phyloP scores from a whole-genome alignment of 2,329 filamentous ascomycete genomes.

The Epichloe coenophiala region DNA sequence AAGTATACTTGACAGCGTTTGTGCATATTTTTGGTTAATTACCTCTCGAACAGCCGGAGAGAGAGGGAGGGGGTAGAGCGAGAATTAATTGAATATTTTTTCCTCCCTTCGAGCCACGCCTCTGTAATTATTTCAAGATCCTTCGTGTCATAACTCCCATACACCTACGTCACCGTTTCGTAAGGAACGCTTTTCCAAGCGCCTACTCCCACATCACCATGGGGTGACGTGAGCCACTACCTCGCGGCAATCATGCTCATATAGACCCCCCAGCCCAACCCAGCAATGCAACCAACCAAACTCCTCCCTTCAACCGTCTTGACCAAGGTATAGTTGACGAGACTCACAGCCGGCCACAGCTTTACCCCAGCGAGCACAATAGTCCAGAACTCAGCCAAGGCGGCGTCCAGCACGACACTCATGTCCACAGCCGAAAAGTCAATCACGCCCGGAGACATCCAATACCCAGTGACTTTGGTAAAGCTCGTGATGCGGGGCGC shows the following conservation, averaged over 20 bases:
- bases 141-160: too few relatives aligned
- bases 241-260: constrained; percentile 46
- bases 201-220: neutral
- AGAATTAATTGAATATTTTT: neutral
- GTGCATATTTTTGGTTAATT: neutral
- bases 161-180: neutral
- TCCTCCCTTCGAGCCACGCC: neutral
- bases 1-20: neutral
- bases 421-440: constrained; percentile 33
- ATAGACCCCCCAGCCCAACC: constrained; percentile 64
- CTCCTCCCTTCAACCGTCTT: constrained; percentile 59
- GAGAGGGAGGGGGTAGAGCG: neutral
- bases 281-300: constrained; percentile 57
- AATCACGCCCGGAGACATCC: constrained; percentile 25
- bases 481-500: constrained; percentile 25
- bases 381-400: constrained; percentile 44
- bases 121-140: too few relatives aligned
- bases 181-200: neutral
- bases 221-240: neutral
- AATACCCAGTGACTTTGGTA: constrained; percentile 20
- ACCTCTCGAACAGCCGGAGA: neutral
- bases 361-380: constrained; percentile 54
- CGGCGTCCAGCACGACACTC: constrained; percentile 27
- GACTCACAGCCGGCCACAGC: constrained; percentile 58
- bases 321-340: constrained; percentile 55